These are phyloP conservation scores for Boletus tomentosulus DNA, from an alignment of 768 basidiomycete species.

Conservation along the genomic window DNA sequence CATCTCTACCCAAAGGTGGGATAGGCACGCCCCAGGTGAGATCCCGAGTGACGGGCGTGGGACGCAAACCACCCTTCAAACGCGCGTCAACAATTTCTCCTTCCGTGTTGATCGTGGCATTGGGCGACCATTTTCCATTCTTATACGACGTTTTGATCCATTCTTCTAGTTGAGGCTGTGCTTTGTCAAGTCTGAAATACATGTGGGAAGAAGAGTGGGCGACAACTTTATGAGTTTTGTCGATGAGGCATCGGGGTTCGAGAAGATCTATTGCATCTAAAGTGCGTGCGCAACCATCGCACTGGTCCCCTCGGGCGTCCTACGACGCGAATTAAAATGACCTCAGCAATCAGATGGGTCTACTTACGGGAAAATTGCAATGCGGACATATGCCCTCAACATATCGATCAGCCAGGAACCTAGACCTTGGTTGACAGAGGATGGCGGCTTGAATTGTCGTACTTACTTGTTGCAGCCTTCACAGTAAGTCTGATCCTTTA, in stretches of 20 bases:
- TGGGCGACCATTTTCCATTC: conserved; percentile 88
- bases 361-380: conserved; percentile 74
- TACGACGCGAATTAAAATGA: conserved; percentile 23
- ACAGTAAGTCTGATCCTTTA: conserved; percentile 92
- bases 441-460: neutral
- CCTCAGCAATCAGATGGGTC: neutral
- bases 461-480: conserved; percentile 81
- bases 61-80: conserved; percentile 77
- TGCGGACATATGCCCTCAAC: conserved; percentile 98
- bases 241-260: conserved; percentile 89
- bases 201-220: conserved; percentile 82
- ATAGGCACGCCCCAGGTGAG: conserved; percentile 95
- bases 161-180: conserved; percentile 79
- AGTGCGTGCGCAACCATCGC: conserved; percentile 89
- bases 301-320: conserved; percentile 98
- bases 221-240: conserved; percentile 73
- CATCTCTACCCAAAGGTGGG: conserved; percentile 64
- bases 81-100: conserved; percentile 89
- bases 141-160: conserved; percentile 82
- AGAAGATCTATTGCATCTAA: conserved; percentile 91
- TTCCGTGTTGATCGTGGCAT: conserved; percentile 84
- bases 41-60: conserved; percentile 91
- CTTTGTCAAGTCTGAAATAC: conserved; percentile 80
- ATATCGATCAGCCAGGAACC: conserved; percentile 95
- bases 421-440: conserved; percentile 26